Base-by-base conservation (phyloP, 2,329 filamentous ascomycete species). In the Helotiales sp. region DNA sequence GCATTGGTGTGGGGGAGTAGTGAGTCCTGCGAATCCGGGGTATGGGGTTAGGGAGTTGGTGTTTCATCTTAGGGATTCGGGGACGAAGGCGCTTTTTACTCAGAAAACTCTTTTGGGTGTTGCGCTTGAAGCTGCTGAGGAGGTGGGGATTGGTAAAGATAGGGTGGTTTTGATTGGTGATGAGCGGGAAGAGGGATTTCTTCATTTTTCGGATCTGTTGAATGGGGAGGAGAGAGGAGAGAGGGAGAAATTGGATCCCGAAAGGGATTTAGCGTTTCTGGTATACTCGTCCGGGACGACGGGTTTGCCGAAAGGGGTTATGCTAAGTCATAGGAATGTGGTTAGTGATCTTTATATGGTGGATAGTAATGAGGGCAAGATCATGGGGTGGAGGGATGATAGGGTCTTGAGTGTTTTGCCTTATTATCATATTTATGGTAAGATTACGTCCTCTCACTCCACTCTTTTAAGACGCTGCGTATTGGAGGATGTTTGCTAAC, bases 21-120 rank as follows among this genome's bases (percentile, higher is more conserved):
- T 90, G 12, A 90, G 87, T 17, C 91, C 92, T 0, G 91, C 90
- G 3, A 96, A 96, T 70, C 91, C 91, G 19, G 84, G 86, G 2
- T 96, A 96, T 74, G 95, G 89, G 0, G 83, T 83, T 17, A 83
- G 89, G 13, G 93, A 96, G 73, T 80, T 96, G 29, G 85, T 87
- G 4, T 91, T 88, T 68, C 92, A 96, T 75, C 80, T 97, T 58
- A 84, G 84, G 66, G 88, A 95, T 72, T 87, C 87, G 0, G 82
- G 83, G 1, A 89, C 90, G 30, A 89, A 85, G 68, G 89, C 81
- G 0, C 72, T 96, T 4, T 81, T 89, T 29, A 96, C 92, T 0
- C 89, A 95, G 1, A 74, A 82, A 3, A 81, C 80, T 10, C 90
- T 87, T 0, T 76, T 78, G 24, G 79, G 84, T 54, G 92, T 91